Conservation (phyloP, 1,139 yeast species). For the Hyphopichia khmerensis region DNA sequence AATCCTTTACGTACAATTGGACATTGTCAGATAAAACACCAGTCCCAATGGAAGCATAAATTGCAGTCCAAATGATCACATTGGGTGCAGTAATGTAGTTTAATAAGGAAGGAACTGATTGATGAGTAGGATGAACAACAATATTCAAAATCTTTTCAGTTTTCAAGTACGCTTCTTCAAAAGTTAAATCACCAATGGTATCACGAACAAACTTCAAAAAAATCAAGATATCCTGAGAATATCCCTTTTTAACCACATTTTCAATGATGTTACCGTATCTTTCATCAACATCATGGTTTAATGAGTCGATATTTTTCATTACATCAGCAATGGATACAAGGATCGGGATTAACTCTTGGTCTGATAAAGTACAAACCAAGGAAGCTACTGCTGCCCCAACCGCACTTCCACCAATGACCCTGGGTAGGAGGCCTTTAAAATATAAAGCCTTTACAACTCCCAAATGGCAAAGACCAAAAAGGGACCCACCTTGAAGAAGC, state of each 20-base stretch:
- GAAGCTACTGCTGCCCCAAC: conserved; percentile 94
- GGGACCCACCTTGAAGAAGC: conserved; percentile 88
- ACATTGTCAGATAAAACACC: conserved; percentile 63
- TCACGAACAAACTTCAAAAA: conserved; percentile 77
- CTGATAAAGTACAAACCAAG: conserved; percentile 67
- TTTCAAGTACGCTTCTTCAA: conserved; percentile 87
- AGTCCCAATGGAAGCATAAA: conserved; percentile 70
- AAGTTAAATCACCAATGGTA: conserved; percentile 81
- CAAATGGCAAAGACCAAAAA: conserved; percentile 89
- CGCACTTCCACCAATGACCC: conserved; percentile 89
- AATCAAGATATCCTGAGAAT: conserved; percentile 78
- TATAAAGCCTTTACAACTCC: conserved; percentile 87
- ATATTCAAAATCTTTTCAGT: conserved; percentile 84
- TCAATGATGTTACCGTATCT: conserved; percentile 66
- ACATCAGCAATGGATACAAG: conserved; percentile 48
- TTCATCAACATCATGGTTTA: conserved; percentile 59
- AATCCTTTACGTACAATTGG: conserved; percentile 67
- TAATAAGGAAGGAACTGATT: conserved; percentile 68
- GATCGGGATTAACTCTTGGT: conserved; percentile 53
- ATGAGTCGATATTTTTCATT: conserved; percentile 47
- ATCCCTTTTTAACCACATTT: conserved; percentile 68
- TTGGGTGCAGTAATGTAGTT: conserved; percentile 95
- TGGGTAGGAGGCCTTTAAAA: conserved; percentile 71
- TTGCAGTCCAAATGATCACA: conserved; percentile 86
- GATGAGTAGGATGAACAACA: conserved; percentile 83